Base-by-base conservation (phyloP, 495 filamentous ascomycete genomes). In the Cercophora scortea region DNA sequence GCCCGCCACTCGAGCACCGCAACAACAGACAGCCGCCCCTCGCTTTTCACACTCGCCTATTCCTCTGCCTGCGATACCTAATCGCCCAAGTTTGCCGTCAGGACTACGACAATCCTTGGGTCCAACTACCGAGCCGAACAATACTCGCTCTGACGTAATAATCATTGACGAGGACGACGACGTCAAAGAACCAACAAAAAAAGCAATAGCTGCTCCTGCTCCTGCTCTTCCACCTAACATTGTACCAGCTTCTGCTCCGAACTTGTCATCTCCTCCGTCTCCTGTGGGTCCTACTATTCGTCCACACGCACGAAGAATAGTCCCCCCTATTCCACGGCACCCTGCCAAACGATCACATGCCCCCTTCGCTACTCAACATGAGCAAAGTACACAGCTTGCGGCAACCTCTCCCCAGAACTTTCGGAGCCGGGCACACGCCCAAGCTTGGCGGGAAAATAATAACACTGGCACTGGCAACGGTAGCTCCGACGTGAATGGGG, bases 41-140 rank as follows among this genome's bases (percentile, higher is more conserved):
- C 39, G 48, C 7, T 47, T 49, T n/a, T 62, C 60, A 3, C 13
- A 49, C 1, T 56, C 60, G 0, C 57, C 56, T 0, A 60, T 62
- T 6, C 53, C 60, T 1, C 0, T 52, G 13, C 60, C 59, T 1
- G 6, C 7, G 1, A 48, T 57, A 1, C 52, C 40, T 44, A 17
- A 32, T n/a, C 46, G 32, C n/a, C 46, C 18, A 10, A 12, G 4
- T 13, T 19, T n/a, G 9, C 47, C 35, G 11, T 13, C 6, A 13
- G 19, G 9, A 12, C 46, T 8, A 7, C 32, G 4, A 6, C 8
- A 7, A 1, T 18, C 34, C 32, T 25, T 32, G 15, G 35, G 13
- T n/a, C 11, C 35, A 15, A 8, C 19, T 0, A 32, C 2, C 44
- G 32, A 8, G 11, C 11, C 9, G 8, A 33, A 46, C 15, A 4